These are phyloP conservation scores for Curvularia sp. DNA, from an alignment of 2,329 filamentous ascomycete species.

Conservation along the genomic window DNA sequence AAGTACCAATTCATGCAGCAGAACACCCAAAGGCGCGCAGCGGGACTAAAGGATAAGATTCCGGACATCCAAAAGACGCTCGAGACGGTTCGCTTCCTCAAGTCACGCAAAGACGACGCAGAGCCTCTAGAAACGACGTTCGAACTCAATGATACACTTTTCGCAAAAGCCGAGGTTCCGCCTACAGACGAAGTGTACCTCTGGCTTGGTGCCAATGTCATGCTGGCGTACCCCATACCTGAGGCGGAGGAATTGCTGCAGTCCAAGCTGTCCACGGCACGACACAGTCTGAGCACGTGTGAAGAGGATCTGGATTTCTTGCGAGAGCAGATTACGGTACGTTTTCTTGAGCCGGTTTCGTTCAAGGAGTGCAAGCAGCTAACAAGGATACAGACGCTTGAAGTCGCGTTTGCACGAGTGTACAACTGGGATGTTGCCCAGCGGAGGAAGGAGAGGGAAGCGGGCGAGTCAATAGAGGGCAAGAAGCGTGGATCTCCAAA, in stretches of 20 bases:
- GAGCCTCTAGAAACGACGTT: conserved; percentile 90
- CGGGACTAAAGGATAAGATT: conserved; percentile 89
- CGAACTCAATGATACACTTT: conserved; percentile 95
- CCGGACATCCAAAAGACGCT: conserved; percentile 96
- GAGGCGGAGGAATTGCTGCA: conserved; percentile 83
- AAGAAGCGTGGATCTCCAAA: conserved; percentile 40
- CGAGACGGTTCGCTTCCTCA: conserved; percentile 86
- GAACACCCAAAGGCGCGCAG: conserved; percentile 83
- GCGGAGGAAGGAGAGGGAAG: conserved; percentile 86
- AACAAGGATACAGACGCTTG: conserved; percentile 74
- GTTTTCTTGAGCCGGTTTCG: not conserved
- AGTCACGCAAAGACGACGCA: conserved; percentile 70
- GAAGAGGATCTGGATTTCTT: conserved; percentile 97
- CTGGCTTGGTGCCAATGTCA: conserved; percentile 98
- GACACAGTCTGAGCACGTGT: conserved; percentile 81
- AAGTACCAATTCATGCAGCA: conserved; percentile 99
- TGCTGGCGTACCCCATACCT: conserved; percentile 90
- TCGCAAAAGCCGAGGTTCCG: conserved; percentile 82
- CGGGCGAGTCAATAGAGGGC: conserved; percentile 54
- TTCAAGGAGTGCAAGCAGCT: conserved; percentile 10
- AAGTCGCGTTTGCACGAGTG: conserved; percentile 94
- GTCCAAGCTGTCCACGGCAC: conserved; percentile 79
- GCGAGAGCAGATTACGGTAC: conserved; percentile 91
- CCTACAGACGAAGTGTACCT: conserved; percentile 91
- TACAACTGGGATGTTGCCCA: conserved; percentile 99